These are phyloP conservation scores for Silene latifolia DNA, from an alignment of 148 eudicot species.

Conservation along the genomic window DNA sequence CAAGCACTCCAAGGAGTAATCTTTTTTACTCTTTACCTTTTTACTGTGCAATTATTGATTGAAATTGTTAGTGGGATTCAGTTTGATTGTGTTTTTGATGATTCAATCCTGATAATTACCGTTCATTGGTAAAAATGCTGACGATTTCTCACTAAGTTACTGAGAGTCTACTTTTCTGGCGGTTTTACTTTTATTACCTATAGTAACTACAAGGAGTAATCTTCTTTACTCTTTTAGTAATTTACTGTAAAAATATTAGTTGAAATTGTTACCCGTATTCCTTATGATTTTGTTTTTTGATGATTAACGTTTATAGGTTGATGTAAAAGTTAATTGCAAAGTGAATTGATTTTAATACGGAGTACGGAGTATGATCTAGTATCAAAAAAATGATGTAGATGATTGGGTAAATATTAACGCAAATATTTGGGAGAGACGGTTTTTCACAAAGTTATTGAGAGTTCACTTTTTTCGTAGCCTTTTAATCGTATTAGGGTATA, in stretches of 20 bases:
- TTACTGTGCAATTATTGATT: neutral
- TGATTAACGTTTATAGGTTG: no score
- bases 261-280: neutral
- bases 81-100: neutral
- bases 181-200: no score
- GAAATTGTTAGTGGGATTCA: neutral
- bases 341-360: neutral
- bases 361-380: neutral
- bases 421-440: no score
- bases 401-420: neutral
- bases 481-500: neutral
- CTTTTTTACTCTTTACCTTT: neutral
- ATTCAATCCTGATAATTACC: neutral
- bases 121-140: neutral
- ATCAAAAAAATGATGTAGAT: neutral
- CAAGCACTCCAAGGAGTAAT: constrained; percentile 83
- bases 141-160: no score
- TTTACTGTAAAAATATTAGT: neutral
- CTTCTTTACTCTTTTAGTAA: neutral
- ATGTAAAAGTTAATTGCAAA: neutral
- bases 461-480: no score
- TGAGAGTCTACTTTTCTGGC: no score
- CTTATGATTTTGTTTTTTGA: neutral
- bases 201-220: constrained; percentile 58
- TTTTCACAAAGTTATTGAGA: no score